Conservation (phyloP, 495 filamentous ascomycete genomes). For the Penicillium bovifimosum region DNA sequence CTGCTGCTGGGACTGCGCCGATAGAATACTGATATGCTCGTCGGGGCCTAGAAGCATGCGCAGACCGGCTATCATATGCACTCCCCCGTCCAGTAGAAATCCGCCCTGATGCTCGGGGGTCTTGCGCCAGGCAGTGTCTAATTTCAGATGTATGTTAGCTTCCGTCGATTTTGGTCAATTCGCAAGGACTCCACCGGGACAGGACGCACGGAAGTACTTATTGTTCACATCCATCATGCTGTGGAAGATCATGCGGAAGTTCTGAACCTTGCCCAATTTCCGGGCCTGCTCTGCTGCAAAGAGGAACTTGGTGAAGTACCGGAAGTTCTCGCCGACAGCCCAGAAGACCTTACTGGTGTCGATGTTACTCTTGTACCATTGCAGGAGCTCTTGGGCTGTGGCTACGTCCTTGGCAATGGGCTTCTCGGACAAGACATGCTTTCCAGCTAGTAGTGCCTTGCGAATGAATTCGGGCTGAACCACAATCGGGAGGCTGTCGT, state of each 20-base stretch:
- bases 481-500: slow-evolving; percentile 36
- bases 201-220: slow-evolving; percentile 51
- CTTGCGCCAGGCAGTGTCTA: slow-evolving; percentile 70
- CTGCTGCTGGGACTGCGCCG: slow-evolving; percentile 54
- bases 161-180: neutral
- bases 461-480: slow-evolving; percentile 36
- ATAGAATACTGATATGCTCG: slow-evolving; percentile 40
- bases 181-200: neutral
- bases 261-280: slow-evolving; percentile 57
- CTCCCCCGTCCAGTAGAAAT: slow-evolving; percentile 72
- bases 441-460: slow-evolving; percentile 57
- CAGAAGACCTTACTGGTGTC: slow-evolving; percentile 46
- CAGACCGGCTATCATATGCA: slow-evolving; percentile 64
- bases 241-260: slow-evolving; percentile 55
- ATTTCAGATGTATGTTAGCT: slow-evolving; percentile 5
- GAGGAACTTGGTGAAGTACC: slow-evolving; percentile 54
- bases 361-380: slow-evolving; percentile 53
- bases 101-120: slow-evolving; percentile 68
- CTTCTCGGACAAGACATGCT: slow-evolving; percentile 83
- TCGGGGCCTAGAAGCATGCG: slow-evolving; percentile 52
- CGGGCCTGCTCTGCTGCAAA: slow-evolving; percentile 53
- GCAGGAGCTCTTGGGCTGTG: slow-evolving; percentile 54
- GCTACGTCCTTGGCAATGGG: slow-evolving; percentile 66
- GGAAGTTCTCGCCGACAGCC: slow-evolving; percentile 72
- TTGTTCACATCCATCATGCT: slow-evolving; percentile 48